Evolutionary conservation across 2,329 filamentous ascomycete species (phyloP), one percentile per base, ranked within the genome.

Genomic region (Pseudonectria foliicola): DNA sequence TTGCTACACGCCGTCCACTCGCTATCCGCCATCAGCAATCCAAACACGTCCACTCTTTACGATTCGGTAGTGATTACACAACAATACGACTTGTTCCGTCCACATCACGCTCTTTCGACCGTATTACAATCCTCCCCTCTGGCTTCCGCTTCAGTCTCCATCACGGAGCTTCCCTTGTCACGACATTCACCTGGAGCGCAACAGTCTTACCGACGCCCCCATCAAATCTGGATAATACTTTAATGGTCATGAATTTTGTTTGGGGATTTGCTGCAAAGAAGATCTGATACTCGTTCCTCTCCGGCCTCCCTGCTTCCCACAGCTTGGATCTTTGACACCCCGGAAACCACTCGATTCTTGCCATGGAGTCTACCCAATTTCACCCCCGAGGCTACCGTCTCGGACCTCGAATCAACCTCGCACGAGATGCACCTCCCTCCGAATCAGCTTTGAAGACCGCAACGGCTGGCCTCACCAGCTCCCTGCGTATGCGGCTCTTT

Each of bases 351-450:
- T n/a, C 27, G 12, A 21, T 39, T 32, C 30, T 38, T 34, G 38
- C 13, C 27, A 54, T 55, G 33, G 50, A 43, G 34, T 39, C 48
- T 35, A 32, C 39, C 29, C 37, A 27, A 10, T 39, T 39, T 27
- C 35, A 38, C 25, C 35, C 26, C 15, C 31, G 44, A 35, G 51
- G 32, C 32, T 45, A 52, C 25, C 41, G 31, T 29, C 52, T 57
- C 44, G 44, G 45, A 36, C 42, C 54, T 31, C 56, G 52, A 16
- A 41, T 49, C 43, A 55, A 55, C 15, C 15, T 49, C 29, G 43
- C 35, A 15, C 46, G 48, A 25, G 42, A 47, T 35, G 34, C 43
- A 23, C 33, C 33, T 2, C 10, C 18, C 13, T 10, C 31, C 4
- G 27, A 21, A 27, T 37, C 37, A 12, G 16, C 18, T 21, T 8